Conservation (phyloP, 768 basidiomycete species). For the Tylopilus rubrobrunneus region DNA sequence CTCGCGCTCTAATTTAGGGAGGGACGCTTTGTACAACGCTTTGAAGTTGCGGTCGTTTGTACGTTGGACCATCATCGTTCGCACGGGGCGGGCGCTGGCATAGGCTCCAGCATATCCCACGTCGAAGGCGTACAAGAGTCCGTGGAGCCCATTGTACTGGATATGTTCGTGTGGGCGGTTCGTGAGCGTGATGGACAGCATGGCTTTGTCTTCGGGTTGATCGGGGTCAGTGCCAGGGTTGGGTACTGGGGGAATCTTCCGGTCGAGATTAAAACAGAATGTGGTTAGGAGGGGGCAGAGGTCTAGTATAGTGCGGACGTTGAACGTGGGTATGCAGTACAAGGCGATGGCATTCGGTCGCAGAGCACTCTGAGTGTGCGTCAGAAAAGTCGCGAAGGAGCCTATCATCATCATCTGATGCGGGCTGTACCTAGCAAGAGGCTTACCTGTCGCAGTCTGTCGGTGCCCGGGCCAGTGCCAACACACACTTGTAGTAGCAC, state of each 20-base stretch:
- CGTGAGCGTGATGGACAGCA: constrained; percentile 38
- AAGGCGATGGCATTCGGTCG: too few species aligned
- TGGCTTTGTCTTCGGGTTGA: constrained; percentile 24
- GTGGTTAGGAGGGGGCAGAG: constrained; percentile 58
- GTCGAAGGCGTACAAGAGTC: constrained; percentile 65
- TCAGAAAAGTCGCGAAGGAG: constrained; percentile 4
- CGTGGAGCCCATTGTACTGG: constrained; percentile 63
- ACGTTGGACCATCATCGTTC: constrained; percentile 42
- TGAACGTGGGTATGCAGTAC: constrained; percentile 51
- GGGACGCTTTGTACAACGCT: constrained; percentile 41
- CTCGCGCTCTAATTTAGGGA: constrained; percentile 53
- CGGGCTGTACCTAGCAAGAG: constrained; percentile 58
- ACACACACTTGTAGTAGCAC: background rate
- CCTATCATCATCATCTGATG: background rate
- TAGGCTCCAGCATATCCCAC: constrained; percentile 49
- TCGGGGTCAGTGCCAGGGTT: constrained; percentile 17
- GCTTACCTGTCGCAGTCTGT: constrained; percentile 50
- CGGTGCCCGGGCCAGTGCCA: background rate
- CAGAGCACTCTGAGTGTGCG: too few species aligned
- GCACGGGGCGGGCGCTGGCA: constrained; percentile 40
- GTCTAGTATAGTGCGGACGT: constrained; percentile 57
- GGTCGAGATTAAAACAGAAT: constrained; percentile 74
- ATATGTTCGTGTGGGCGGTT: constrained; percentile 55
- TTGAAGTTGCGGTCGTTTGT: constrained; percentile 66
- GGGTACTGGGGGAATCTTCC: constrained; percentile 42